Evolutionary conservation across 805 yeast species (phyloP).

Genomic region (Kodamaea fukazawae): DNA sequence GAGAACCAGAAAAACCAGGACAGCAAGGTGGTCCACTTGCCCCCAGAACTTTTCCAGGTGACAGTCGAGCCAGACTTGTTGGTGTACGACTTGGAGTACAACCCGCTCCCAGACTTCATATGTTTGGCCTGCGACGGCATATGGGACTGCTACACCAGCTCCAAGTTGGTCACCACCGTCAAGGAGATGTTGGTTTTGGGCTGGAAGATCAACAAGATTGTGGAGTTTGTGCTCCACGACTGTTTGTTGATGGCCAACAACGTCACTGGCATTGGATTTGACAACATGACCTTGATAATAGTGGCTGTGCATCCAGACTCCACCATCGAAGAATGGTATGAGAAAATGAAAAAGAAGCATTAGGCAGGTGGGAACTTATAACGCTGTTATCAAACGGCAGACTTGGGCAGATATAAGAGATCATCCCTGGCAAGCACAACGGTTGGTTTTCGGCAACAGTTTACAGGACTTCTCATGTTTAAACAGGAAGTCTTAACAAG

Average conservation of each 20-base stretch:
- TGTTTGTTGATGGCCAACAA: constrained; percentile 70
- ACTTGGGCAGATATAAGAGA: too few relatives aligned
- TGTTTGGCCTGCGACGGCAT: constrained; percentile 47
- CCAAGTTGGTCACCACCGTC: constrained; percentile 50
- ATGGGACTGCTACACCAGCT: constrained; percentile 53
- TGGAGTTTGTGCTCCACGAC: constrained; percentile 58
- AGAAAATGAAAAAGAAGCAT: constrained; percentile 43
- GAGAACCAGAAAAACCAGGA: constrained; percentile 13
- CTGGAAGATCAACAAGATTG: constrained; percentile 55
- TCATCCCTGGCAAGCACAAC: too few relatives aligned
- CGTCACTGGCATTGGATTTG: constrained; percentile 76
- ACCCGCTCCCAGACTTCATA: constrained; percentile 33
- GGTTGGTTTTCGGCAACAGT: too few relatives aligned
- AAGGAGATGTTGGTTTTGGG: constrained; percentile 59
- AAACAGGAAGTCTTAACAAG: too few relatives aligned
- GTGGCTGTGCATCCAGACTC: constrained; percentile 55
- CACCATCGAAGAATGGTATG: constrained; percentile 57
- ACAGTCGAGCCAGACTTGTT: constrained; percentile 44
- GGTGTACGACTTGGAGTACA: constrained; percentile 30
- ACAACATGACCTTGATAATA: constrained; percentile 75
- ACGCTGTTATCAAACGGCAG: too few relatives aligned
- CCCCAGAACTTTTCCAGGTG: constrained; percentile 44
- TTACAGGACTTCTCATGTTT: too few relatives aligned
- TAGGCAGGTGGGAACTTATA: background rate
- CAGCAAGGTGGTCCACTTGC: constrained; percentile 27